Base-by-base conservation (phyloP, 2,329 filamentous ascomycete species). In the Verticillium dahliae region DNA sequence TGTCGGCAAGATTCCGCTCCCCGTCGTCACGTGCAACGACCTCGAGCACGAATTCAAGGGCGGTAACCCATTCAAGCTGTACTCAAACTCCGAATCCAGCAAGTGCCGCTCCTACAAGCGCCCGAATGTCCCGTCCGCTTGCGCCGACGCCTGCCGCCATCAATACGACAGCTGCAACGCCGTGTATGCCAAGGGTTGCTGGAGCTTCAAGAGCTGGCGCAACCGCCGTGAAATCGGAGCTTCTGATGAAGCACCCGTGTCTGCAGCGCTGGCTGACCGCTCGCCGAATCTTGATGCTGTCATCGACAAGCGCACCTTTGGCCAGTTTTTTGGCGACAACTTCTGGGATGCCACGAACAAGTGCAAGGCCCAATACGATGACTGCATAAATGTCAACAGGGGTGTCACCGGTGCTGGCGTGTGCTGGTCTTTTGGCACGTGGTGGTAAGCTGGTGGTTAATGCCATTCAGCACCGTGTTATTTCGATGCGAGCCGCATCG, bases 11-110 rank as follows among this genome's bases (percentile, higher is more conserved):
- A 83, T 85, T 60, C 72, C 74, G 27, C 72, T 85, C 59, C 83
- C 82, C 56, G 71, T 82, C 61, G 76, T 85, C 37, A 80, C 78
- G 31, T 85, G 83, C 76, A 85, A 84, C 71, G 81, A 85, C 65
- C 66, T 80, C 50, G 69, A 73, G 62, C 61, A 63, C 7, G 79
- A 83, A 64, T 80, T 74, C 66, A 64, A 66, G 34, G 31, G 66
- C 9, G 66, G 66, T 60, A 77, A 78, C 65, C 75, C 76, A 18
- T 83, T 82, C 74, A 85, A 85, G 75, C 72, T 81, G 45, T 85
- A 85, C 75, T 79, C 69, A 13, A 70, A 77, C 58, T 66, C 73
- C 55, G 73, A 82, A 66, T 76, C 73, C 63, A 65, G 62, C 60
- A 73, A 75, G 27, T 84, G 81, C 73, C 72, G 72, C 18, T 73